phyloP scores from a whole-genome alignment of 208 protist species.

The Trypanosoma scelopori region DNA sequence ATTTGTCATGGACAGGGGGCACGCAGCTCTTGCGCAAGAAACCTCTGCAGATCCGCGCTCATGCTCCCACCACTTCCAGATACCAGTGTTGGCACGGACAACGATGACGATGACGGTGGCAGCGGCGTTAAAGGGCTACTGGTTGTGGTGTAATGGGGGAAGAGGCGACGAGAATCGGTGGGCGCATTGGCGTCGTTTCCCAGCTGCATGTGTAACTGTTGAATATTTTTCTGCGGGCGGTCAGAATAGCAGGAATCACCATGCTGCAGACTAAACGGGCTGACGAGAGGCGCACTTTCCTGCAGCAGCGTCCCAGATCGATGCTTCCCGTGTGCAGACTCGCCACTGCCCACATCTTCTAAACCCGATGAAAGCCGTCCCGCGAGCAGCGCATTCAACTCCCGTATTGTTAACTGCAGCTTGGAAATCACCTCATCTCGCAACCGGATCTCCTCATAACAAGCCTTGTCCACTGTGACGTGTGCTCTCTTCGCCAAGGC shows the following conservation, averaged over 20 bases:
- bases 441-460: conserved; percentile 16
- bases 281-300: background rate
- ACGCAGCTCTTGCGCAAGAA: conserved; percentile 17
- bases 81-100: background rate
- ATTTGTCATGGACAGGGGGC: conserved; percentile 6
- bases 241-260: conserved; percentile 3
- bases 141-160: background rate
- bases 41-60: conserved; percentile 9
- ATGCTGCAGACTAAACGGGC: background rate
- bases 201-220: conserved; percentile 3
- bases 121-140: background rate
- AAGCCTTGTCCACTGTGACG: background rate
- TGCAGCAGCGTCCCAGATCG: background rate
- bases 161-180: background rate
- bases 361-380: background rate
- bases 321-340: background rate
- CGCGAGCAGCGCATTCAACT: conserved; percentile 4
- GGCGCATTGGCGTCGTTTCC: background rate
- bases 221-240: conserved; percentile 2
- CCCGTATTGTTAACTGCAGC: conserved; percentile 10
- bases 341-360: background rate
- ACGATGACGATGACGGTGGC: background rate
- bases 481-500: conserved; percentile 2
- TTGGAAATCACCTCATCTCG: conserved; percentile 12
- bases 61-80: background rate